These are phyloP conservation scores for Vigna unguiculata DNA, from an alignment of 306 rosid species.

Conservation along the genomic window DNA sequence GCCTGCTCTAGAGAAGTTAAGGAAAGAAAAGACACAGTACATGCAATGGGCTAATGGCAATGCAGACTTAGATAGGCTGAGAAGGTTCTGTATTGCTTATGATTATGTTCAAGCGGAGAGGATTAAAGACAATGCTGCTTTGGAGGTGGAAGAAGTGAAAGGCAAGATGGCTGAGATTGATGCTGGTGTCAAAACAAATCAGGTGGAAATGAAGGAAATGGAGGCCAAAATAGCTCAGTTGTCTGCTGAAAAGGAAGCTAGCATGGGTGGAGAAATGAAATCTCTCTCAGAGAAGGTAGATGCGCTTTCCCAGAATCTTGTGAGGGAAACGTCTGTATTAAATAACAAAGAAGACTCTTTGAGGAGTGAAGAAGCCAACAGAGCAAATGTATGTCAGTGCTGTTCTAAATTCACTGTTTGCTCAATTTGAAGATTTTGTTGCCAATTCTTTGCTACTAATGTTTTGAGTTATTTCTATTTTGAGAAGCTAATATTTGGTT, in stretches of 20 bases:
- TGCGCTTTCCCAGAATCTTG: slow-evolving; percentile 73
- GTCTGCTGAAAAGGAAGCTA: slow-evolving; percentile 86
- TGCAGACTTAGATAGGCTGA: slow-evolving; percentile 90
- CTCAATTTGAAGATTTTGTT: slow-evolving; percentile 2
- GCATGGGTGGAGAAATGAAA: slow-evolving; percentile 94
- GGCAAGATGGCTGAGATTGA: slow-evolving; percentile 72
- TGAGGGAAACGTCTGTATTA: slow-evolving; percentile 77
- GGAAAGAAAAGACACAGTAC: slow-evolving; percentile 91
- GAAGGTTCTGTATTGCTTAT: slow-evolving; percentile 84
- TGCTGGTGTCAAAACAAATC: slow-evolving; percentile 50
- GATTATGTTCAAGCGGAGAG: slow-evolving; percentile 85
- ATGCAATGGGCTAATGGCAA: slow-evolving; percentile 99
- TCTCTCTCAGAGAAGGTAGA: slow-evolving; percentile 77
- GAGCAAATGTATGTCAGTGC: slow-evolving; percentile 61
- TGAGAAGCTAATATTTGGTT: slow-evolving; percentile 39
- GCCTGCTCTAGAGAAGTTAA: slow-evolving; percentile 95
- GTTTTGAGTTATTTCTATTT: slow-evolving; percentile 32
- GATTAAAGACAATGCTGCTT: slow-evolving; percentile 72
- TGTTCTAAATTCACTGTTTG: slow-evolving; percentile 34
- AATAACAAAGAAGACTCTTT: slow-evolving; percentile 81
- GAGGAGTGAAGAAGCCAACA: slow-evolving; percentile 78
- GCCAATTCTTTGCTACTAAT: slow-evolving; percentile 5
- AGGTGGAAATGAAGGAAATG: slow-evolving; percentile 73
- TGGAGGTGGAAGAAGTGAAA: slow-evolving; percentile 81
- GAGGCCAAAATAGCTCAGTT: slow-evolving; percentile 68